Evolutionary conservation across 2,329 filamentous ascomycete genomes (phyloP).

Genomic region (Colletotrichum sp.): DNA sequence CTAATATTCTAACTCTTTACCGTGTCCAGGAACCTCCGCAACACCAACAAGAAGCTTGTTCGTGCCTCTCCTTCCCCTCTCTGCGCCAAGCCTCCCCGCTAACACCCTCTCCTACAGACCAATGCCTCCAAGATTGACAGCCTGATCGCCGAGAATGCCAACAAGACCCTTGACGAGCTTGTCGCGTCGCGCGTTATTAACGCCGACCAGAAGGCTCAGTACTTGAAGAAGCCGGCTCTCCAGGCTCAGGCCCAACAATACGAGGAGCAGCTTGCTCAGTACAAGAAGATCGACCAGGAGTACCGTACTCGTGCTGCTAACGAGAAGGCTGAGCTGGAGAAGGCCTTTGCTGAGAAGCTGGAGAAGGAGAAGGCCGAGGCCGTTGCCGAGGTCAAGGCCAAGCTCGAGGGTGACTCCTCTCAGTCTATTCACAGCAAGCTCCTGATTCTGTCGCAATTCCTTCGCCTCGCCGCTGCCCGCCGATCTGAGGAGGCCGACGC

Average conservation of each 20-base stretch:
- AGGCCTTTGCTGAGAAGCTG: conserved; percentile 54
- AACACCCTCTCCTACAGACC: conserved; percentile 47
- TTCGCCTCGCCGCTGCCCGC: conserved; percentile 79
- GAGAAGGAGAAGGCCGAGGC: conserved; percentile 62
- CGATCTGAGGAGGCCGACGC: conserved; percentile 72
- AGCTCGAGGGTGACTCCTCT: conserved; percentile 55
- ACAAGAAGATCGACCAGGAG: conserved; percentile 78
- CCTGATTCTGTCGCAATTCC: conserved; percentile 77
- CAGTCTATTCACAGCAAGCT: conserved; percentile 69
- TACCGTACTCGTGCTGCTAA: conserved; percentile 65
- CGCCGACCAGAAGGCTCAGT: conserved; percentile 77
- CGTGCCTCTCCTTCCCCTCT: conserved; percentile 38
- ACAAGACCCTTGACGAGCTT: conserved; percentile 75
- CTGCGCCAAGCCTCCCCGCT: background rate
- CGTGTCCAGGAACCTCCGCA: conserved; percentile 79
- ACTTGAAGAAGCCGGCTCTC: conserved; percentile 77
- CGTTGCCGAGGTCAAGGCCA: conserved; percentile 58
- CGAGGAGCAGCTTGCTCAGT: conserved; percentile 77
- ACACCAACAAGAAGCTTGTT: conserved; percentile 93
- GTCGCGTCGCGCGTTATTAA: conserved; percentile 78
- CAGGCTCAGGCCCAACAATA: conserved; percentile 71
- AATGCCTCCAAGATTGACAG: conserved; percentile 76
- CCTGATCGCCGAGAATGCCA: conserved; percentile 72
- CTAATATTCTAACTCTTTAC: conserved; percentile 6
- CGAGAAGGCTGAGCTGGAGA: conserved; percentile 66